Percentiles rank a stretch among this genome's conserved stretches.
These are phyloP conservation scores for Paecilomyces dactylethromorphus DNA, from an alignment of 2,329 filamentous ascomycete genomes.

Conservation along the genomic window DNA sequence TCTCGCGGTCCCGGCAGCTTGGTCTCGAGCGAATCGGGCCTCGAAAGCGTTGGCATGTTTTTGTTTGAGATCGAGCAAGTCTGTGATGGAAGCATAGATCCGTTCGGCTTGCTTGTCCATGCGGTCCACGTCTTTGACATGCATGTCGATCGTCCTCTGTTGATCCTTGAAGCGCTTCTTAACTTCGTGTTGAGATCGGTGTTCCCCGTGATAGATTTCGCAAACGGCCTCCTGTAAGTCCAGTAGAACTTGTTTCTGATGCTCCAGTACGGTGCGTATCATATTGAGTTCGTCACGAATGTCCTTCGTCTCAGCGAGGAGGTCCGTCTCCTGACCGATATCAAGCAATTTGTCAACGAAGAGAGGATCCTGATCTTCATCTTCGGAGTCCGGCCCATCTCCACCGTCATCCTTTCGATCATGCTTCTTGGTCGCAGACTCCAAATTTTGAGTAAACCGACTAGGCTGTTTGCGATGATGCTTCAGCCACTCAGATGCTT, in stretches of 20 bases:
- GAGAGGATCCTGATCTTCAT: slow-evolving; percentile 35
- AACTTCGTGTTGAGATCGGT: slow-evolving; percentile 40
- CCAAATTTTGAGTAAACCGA: slow-evolving; percentile 21
- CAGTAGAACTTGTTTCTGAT: slow-evolving; percentile 28
- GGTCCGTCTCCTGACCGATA: slow-evolving; percentile 54
- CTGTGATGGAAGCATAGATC: slow-evolving; percentile 54
- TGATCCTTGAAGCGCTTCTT: slow-evolving; percentile 53
- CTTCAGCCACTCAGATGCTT: slow-evolving; percentile 50
- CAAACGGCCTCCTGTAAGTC: slow-evolving; percentile 30
- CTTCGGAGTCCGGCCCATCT: slow-evolving; percentile 7
- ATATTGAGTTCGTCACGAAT: slow-evolving; percentile 63
- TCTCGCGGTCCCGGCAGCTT: slow-evolving; percentile 54
- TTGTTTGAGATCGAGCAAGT: slow-evolving; percentile 61
- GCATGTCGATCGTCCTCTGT: slow-evolving; percentile 50
- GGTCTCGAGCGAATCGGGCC: slow-evolving; percentile 51
- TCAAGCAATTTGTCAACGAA: slow-evolving; percentile 42
- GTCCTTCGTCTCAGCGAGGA: slow-evolving; percentile 60
- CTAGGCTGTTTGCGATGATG: slow-evolving; percentile 41
- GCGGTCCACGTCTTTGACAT: slow-evolving; percentile 54
- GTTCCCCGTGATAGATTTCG: slow-evolving; percentile 26
- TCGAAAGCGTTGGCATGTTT: slow-evolving; percentile 64
- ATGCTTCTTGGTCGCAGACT: slow-evolving; percentile 1
- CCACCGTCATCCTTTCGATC: slow-evolving; percentile 13
- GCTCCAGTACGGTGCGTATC: slow-evolving; percentile 40
- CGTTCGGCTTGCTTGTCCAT: slow-evolving; percentile 59